Base-by-base conservation (phyloP, 2,329 filamentous ascomycete species). In the Aspergillus hiratsukae region DNA sequence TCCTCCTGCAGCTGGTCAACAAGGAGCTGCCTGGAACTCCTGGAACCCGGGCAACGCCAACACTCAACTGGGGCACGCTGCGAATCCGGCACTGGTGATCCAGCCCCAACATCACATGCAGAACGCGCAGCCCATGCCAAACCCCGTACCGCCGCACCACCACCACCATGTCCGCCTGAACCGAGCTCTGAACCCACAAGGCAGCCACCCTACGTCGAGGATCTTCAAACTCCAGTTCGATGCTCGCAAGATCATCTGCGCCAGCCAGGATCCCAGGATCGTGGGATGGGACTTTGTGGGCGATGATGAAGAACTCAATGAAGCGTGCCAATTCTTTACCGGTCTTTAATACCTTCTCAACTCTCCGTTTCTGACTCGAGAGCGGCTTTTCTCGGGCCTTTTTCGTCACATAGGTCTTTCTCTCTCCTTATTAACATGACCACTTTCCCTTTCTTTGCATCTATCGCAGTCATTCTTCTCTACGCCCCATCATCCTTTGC, bases 141-240 rank as follows among this genome's bases (percentile, higher is more conserved):
- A 53, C 45, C 46, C 51, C 8, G n/a, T 31, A 51, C 48, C 29
- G 31, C 31, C 52, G 21, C 41, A 29, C 14, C 43, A 48, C 25
- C 27, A 52, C 5, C 40, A 49, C 48, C 21, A 37, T 28, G 10
- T 29, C 14, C 49, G 19, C 27, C 23, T 28, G 37, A 54, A 61
- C 29, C 68, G 53, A 68, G 71, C 23, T 27, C 29, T 59, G 52
- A 54, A 68, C 69, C 54, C 63, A 59, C 66, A 29, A 72, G 68
- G 48, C 72, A 69, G 52, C 69, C 62, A 60, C 29, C 68, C 72
- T 21, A 80, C 80, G 37, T 81, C 83, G 10, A 75, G 94, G 25
- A 89, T 99, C 3, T 99, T 97, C 80, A 99, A 99, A 75, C 80
- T 97, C 37, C 94, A 99, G 72, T 99, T 97, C 64, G 94, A 99